Conservation (phyloP, 179 eudicot species). For the Camellia oleifera region DNA sequence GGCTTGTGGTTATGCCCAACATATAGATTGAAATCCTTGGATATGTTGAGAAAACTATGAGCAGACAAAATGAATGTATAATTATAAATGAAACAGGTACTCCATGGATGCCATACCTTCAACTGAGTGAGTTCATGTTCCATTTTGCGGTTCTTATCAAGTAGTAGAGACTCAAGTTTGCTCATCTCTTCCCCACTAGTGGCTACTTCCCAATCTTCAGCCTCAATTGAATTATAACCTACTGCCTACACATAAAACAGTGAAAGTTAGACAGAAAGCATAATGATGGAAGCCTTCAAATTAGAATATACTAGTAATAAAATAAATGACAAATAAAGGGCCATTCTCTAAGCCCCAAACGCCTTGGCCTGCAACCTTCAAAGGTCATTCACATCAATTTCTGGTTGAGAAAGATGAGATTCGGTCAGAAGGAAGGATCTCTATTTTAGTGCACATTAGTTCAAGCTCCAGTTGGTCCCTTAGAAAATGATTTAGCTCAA, state of each 20-base stretch:
- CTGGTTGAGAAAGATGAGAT: not conserved
- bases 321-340: not conserved
- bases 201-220: conserved; percentile 99
- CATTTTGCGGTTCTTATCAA: conserved; percentile 97
- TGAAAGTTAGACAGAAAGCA: not conserved
- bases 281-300: too few relatives aligned
- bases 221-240: conserved; percentile 98
- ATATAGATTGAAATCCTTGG: not conserved
- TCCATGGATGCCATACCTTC: conserved; percentile 49
- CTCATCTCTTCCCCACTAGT: conserved; percentile 99
- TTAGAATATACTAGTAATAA: too few relatives aligned
- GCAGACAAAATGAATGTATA: not conserved
- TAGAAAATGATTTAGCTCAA: not conserved
- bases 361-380: conserved; percentile 9
- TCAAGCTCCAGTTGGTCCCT: not conserved
- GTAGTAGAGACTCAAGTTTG: conserved; percentile 92
- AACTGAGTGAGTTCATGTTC: conserved; percentile 93
- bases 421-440: not conserved
- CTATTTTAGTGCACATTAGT: not conserved
- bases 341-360: not conserved
- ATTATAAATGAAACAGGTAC: not conserved
- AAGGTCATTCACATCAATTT: not conserved
- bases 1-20: too few relatives aligned
- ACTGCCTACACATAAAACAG: conserved; percentile 62
- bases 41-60: not conserved